phyloP scores from a whole-genome alignment of 495 filamentous ascomycete genomes.

The Hypoxylon lenormandii region DNA sequence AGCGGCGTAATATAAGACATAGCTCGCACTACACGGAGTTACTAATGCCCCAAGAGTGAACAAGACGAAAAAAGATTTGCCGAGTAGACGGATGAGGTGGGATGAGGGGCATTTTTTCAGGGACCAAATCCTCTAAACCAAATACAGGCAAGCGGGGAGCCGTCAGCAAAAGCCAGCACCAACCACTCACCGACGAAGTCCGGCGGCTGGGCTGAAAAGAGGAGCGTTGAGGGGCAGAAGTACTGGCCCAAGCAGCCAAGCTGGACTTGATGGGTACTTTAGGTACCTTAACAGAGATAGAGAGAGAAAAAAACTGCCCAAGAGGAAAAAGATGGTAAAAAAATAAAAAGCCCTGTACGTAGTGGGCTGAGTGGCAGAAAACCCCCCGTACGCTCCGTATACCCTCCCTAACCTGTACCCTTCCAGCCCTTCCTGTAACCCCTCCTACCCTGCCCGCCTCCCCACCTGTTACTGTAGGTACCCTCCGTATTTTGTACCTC shows the following conservation, averaged over 20 bases:
- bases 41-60: conserved; percentile 21
- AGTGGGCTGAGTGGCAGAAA: too few relatives aligned
- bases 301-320: too few relatives aligned
- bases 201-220: conserved; percentile 28
- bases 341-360: conserved; percentile 8
- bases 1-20: conserved; percentile 12
- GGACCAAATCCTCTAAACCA: conserved; percentile 42
- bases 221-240: conserved; percentile 31
- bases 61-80: conserved; percentile 41
- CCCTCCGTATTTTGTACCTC: too few relatives aligned
- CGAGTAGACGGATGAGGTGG: conserved; percentile 35
- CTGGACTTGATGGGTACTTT: too few relatives aligned
- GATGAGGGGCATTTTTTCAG: conserved; percentile 49
- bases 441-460: too few relatives aligned
- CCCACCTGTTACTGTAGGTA: too few relatives aligned
- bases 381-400: background rate
- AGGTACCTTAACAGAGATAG: background rate
- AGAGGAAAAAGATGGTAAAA: background rate
- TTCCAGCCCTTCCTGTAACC: conserved; percentile 4
- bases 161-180: conserved; percentile 19
- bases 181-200: conserved; percentile 37
- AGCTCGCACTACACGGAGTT: conserved; percentile 33
- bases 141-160: conserved; percentile 18
- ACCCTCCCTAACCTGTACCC: background rate
- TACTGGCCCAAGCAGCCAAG: conserved; percentile 1